Evolutionary conservation across 805 yeast genomes (phyloP), one percentile per base, ranked within the genome.

Genomic region (Suhomyces prunicola): DNA sequence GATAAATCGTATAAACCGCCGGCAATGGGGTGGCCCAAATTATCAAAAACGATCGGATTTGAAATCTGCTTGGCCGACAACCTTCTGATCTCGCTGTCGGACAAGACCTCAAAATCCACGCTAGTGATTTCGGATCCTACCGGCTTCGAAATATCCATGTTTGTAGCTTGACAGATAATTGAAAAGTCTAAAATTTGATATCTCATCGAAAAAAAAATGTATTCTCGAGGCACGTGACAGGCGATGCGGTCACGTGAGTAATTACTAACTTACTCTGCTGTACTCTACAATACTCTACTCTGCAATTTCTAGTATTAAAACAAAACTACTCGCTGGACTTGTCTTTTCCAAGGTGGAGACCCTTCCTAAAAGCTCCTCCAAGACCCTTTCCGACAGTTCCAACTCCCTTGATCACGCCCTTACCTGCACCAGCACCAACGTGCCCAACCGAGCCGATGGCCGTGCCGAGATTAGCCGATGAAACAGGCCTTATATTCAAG

Each of bases 141-240:
- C 48, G 99, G 98, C 68, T 87, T 88, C 42, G 97, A 85, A 71
- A 96, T 90, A 81, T 94, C 97, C 99, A 94, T 94, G 57, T 47
- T 61, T 46, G 59, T 46, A 48, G 51, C 42, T 22, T 39, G 36
- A n/a, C 27, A 42, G 46, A 42, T 42, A 13, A 42, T 42, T 22
- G 46, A 22, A 29, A 40, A 26, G 46, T 39, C 40, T 40, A 35
- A 42, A 31, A 42, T 26, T 29, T 22, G 27, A 40, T 41, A 41
- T 42, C 49, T 47, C 49, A 47, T 47, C 49, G 49, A 47, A 35
- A 48, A 48, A 41, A 24, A 24, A 19, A n/a, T n/a, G 41, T 22
- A 22, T 17, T 45, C 36, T 13, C 10, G 8, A 19, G 8, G 26
- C 51, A 48, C 40, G 51, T 52, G 51, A 26, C 3, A 3, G 19